Evolutionary conservation across 768 basidiomycete species (phyloP), one percentile per base, ranked within the genome.

Genomic region (Pleurotus djamor): DNA sequence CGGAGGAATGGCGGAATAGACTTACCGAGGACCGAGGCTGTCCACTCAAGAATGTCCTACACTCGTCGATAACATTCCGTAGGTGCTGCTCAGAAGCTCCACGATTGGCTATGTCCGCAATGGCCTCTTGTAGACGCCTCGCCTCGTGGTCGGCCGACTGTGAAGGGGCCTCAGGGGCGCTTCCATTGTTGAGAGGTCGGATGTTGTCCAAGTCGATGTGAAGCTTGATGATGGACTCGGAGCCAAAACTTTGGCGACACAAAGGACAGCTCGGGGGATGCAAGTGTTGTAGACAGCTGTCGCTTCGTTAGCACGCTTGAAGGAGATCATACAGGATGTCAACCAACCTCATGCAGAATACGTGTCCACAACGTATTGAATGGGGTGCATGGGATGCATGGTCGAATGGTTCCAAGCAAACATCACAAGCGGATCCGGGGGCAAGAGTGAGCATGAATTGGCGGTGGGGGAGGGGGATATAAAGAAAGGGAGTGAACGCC

Each of bases 361-460:
- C 82, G 68, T 91, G 89, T 14, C 90, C 90, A 61, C 90, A 92
- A 50, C 77, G 60, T 65, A 91, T 87, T 51, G 83, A 80, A 66
- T 86, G 83, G 52, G 89, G 88, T 6, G 80, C 76, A 67, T 83
- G 85, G 48, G 63, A 64, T 52, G 81, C 82, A 56, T 69, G 69
- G 52, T 76, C 77, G 68, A 87, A 91, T 35, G 73, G 71, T 64
- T 91, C 89, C 64, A 87, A 78, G 73, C 90, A 92, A 66, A 91
- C 81, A 73, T 91, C 89, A 79, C 89, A 92, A 51, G 77, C 76
- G 66, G 89, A 90, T 66, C 80, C 80, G 61, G 82, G 68, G 65
- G 83, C 82, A 69, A 89, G 69, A 70, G 80, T 82, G 66, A 91
- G 81, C 91, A 91, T 91, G 61, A 61, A 63, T 57, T 59, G 62